Evolutionary conservation across 192 early-diverging fungal genomes (phyloP).

Genomic region (Dimargaris cristalligena): DNA sequence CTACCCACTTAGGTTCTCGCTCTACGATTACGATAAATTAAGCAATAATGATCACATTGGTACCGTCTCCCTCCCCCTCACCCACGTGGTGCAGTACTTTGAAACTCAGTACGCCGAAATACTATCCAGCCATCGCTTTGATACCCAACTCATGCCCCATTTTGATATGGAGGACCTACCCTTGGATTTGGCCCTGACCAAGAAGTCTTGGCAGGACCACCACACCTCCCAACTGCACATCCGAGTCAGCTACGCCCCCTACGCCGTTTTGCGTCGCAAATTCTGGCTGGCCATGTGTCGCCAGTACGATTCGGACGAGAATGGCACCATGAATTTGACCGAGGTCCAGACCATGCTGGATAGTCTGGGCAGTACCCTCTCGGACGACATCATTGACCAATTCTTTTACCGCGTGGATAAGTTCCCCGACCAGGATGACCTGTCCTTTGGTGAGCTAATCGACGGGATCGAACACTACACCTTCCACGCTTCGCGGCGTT

Average conservation of each 20-base stretch:
- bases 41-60: conserved; percentile 50
- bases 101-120: conserved; percentile 10
- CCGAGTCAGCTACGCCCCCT: conserved; percentile 47
- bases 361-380: conserved; percentile 44
- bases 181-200: conserved; percentile 21
- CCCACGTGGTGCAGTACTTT: conserved; percentile 30
- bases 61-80: conserved; percentile 22
- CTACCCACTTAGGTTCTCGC: conserved; percentile 32
- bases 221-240: conserved; percentile 31
- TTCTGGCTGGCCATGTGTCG: conserved; percentile 53
- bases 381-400: conserved; percentile 39
- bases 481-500: too few species aligned
- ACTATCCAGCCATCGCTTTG: not conserved
- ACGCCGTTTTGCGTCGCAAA: conserved; percentile 38
- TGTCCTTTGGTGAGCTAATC: conserved; percentile 45
- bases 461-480: conserved; percentile 32
- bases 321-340: conserved; percentile 35
- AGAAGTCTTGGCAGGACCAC: conserved; percentile 19
- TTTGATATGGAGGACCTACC: conserved; percentile 27
- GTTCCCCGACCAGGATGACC: conserved; percentile 34
- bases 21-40: conserved; percentile 63
- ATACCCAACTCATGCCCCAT: not conserved
- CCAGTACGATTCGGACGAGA: conserved; percentile 43
- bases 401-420: conserved; percentile 33
- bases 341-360: conserved; percentile 56